Base-by-base conservation (phyloP, 1,139 yeast genomes). In the Taphrina pruni region DNA sequence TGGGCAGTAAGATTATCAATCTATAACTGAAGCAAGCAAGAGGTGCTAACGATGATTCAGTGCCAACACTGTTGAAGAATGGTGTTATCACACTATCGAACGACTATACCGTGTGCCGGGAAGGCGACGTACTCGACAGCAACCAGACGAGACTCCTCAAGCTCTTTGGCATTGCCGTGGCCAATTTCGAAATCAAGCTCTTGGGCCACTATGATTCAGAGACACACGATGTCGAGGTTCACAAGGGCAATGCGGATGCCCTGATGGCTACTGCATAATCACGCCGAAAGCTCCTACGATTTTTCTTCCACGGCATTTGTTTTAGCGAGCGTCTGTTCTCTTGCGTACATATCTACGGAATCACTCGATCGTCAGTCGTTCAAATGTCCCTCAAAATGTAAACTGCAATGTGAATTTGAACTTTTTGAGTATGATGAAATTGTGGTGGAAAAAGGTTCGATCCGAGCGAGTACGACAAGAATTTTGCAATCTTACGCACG, bases 131-230 rank as follows among this genome's bases (percentile, higher is more conserved):
- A 50, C 84, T 95, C 73, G 96, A 92, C 79, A 95, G 93, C 70
- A 89, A 90, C 77, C 96, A 95, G 81, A 96, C 98, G 43, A 85
- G 94, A 75, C 86, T 94, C 71, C 84, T 94, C 79, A 95, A 95
- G 80, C 95, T 91, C 76, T 95, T 94, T 79, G 99, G 99, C 76
- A 86, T 94, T 71, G 97, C 97, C 38, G 91, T 93, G 70, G 85
- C 97, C 66, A 93, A 91, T 77, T 94, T 93, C 80, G 90, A 88
- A 79, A 94, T 94, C 70, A 84, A 86, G 75, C 81, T 89, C 72
- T 80, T 88, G 74, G 97, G 67, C 26, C 55, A 64, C 38, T 64
- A 64, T 20, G 67, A 64, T 39, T n/a, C 50, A 1, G 67, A 64
- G 6, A 54, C 61, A 45, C 60, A 55, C 55, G 61, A 64, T 21